These are phyloP conservation scores for Fraxinus excelsior DNA, from an alignment of 257 asterid genomes.

Conservation along the genomic window DNA sequence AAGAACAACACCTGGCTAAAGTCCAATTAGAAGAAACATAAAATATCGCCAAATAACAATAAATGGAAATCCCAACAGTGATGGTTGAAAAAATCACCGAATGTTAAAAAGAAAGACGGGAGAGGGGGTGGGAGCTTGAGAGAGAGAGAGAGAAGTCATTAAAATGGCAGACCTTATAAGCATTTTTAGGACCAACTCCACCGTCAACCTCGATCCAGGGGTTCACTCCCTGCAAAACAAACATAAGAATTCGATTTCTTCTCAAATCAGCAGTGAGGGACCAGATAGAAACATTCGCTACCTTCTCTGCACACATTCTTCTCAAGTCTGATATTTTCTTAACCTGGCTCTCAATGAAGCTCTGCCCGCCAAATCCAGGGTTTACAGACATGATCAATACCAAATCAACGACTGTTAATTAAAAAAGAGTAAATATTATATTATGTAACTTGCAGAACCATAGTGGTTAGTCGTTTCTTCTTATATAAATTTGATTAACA, in stretches of 20 bases:
- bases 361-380: conserved; percentile 99
- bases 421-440: conserved; percentile 17
- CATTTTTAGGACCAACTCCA: conserved; percentile 90
- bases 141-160: background rate
- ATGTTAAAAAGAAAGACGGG: background rate
- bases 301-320: conserved; percentile 90
- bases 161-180: conserved; percentile 68
- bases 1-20: background rate
- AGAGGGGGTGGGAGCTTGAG: conserved; percentile 7
- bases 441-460: conserved; percentile 20
- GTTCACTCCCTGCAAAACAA: conserved; percentile 75
- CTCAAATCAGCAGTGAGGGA: conserved; percentile 14
- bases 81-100: background rate
- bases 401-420: conserved; percentile 75
- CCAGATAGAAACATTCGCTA: conserved; percentile 21
- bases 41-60: background rate
- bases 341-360: conserved; percentile 99
- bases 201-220: conserved; percentile 99
- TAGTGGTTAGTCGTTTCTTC: conserved; percentile 3
- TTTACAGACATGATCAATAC: conserved; percentile 95
- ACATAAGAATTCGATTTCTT: conserved; percentile 26
- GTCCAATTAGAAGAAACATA: background rate
- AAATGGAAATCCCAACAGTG: background rate
- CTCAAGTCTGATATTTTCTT: conserved; percentile 91
- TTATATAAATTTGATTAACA: background rate